A percentile compares a stretch with the other conserved stretches of the same genome.
phyloP scores from a whole-genome alignment of 2,329 filamentous ascomycete species.

The Neurospora sp. region DNA sequence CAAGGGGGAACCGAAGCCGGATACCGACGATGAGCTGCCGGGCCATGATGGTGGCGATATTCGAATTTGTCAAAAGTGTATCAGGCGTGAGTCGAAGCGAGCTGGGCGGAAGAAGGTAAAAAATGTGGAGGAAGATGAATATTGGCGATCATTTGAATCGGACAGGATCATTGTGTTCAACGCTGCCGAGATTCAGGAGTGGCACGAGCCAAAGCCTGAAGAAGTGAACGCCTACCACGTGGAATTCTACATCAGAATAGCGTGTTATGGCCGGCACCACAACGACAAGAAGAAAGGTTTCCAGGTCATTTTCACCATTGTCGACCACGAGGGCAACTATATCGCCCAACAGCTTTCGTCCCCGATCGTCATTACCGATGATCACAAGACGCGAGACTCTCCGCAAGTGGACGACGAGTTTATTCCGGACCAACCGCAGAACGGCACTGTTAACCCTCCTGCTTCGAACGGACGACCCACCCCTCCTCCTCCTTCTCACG shows the following conservation, averaged over 20 bases:
- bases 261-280: slow-evolving; percentile 94
- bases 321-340: slow-evolving; percentile 65
- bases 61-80: slow-evolving; percentile 84
- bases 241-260: slow-evolving; percentile 75
- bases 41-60: slow-evolving; percentile 89
- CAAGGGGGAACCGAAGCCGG: slow-evolving; percentile 30
- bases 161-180: slow-evolving; percentile 87
- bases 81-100: slow-evolving; percentile 81
- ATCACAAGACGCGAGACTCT: slow-evolving; percentile 76
- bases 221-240: slow-evolving; percentile 19
- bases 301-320: slow-evolving; percentile 87
- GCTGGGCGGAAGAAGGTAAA: slow-evolving; percentile 88
- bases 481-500: slow-evolving; percentile 1
- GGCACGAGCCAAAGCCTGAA: slow-evolving; percentile 43
- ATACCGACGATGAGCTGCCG: slow-evolving; percentile 53
- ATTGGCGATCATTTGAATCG: slow-evolving; percentile 72
- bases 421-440: background rate
- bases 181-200: slow-evolving; percentile 77
- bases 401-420: slow-evolving; percentile 14
- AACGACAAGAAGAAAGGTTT: slow-evolving; percentile 81
- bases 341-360: slow-evolving; percentile 78
- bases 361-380: slow-evolving; percentile 94
- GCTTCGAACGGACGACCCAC: slow-evolving; percentile 15
- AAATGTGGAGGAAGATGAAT: slow-evolving; percentile 83
- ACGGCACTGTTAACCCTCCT: slow-evolving; percentile 10